A percentile compares a stretch with the other conserved stretches of the same genome.
Conservation (phyloP, 495 filamentous ascomycete species). For the Aspergillus taichungensis region DNA sequence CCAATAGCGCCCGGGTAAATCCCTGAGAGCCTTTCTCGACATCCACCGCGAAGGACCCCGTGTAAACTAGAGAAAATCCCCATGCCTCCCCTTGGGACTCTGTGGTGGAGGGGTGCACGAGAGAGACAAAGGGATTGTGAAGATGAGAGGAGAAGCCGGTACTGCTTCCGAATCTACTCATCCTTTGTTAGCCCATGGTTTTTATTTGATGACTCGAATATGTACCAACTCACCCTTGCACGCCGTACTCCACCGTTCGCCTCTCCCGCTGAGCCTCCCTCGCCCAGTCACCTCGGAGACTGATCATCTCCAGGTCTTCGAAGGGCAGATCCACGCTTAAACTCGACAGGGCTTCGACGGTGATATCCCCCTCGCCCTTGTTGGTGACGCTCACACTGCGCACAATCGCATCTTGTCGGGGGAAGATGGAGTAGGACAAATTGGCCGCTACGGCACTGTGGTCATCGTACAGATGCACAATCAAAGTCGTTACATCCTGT, state of each 20-base stretch:
- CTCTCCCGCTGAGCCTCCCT: slow-evolving; percentile 35
- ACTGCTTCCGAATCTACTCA: slow-evolving; percentile 36
- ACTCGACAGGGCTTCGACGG: slow-evolving; percentile 41
- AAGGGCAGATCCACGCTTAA: slow-evolving; percentile 44
- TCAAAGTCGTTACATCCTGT: slow-evolving; percentile 41
- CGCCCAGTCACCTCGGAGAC: slow-evolving; percentile 45
- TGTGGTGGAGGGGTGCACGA: slow-evolving; percentile 41
- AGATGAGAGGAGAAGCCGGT: slow-evolving; percentile 46
- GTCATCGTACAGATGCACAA: slow-evolving; percentile 42
- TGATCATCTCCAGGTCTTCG: slow-evolving; percentile 46
- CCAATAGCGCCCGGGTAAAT: slow-evolving; percentile 41
- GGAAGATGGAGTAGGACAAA: slow-evolving; percentile 47
- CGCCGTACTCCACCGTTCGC: slow-evolving; percentile 27
- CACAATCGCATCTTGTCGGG: slow-evolving; percentile 41
- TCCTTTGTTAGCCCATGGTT: neutral
- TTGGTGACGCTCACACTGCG: slow-evolving; percentile 45
- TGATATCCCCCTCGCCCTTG: slow-evolving; percentile 34
- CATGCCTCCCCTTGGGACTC: slow-evolving; percentile 44
- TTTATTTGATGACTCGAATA: too few relatives aligned
- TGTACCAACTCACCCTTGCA: slow-evolving; percentile 17
- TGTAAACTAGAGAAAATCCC: slow-evolving; percentile 48
- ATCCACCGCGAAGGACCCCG: slow-evolving; percentile 41
- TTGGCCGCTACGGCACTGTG: slow-evolving; percentile 40
- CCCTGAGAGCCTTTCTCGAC: slow-evolving; percentile 48
- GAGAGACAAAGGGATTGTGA: slow-evolving; percentile 46